Evolutionary conservation across 2,329 filamentous ascomycete genomes (phyloP).

Genomic region (Diaporthe sp.): DNA sequence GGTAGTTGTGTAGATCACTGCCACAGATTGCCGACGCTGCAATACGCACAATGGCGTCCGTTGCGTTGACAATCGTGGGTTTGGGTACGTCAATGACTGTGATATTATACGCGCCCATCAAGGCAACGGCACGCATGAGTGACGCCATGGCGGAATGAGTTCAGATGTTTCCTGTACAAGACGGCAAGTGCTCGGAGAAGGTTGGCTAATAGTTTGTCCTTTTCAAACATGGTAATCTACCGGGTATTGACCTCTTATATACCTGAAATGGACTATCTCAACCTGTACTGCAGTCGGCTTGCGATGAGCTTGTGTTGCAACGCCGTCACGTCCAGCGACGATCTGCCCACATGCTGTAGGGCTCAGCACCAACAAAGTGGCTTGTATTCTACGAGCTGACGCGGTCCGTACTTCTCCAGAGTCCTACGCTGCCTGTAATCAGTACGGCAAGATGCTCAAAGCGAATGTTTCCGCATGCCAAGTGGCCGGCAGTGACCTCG

Average conservation of each 20-base stretch:
- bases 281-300: not conserved
- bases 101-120: not conserved
- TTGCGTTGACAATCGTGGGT: not conserved
- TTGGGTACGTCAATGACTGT: not conserved
- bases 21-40: slow-evolving; percentile 24
- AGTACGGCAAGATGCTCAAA: not conserved
- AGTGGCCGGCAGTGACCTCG: not conserved
- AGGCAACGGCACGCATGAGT: not conserved
- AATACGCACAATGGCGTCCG: slow-evolving; percentile 24
- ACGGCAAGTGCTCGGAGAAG: not conserved
- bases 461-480: not conserved
- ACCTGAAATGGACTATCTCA: not conserved
- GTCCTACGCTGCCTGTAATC: not conserved
- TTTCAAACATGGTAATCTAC: not conserved
- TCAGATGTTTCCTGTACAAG: not conserved
- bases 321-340: not conserved
- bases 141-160: not conserved
- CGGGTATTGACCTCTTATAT: not conserved
- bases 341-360: not conserved
- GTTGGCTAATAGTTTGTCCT: not conserved
- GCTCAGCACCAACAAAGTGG: not conserved
- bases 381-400: not conserved
- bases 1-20: slow-evolving; percentile 1
- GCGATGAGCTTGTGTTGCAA: not conserved
- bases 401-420: not conserved